Evolutionary conservation across 2,329 filamentous ascomycete genomes (phyloP), one percentile per base, ranked within the genome.

Genomic region (Scytalidium lignicola): DNA sequence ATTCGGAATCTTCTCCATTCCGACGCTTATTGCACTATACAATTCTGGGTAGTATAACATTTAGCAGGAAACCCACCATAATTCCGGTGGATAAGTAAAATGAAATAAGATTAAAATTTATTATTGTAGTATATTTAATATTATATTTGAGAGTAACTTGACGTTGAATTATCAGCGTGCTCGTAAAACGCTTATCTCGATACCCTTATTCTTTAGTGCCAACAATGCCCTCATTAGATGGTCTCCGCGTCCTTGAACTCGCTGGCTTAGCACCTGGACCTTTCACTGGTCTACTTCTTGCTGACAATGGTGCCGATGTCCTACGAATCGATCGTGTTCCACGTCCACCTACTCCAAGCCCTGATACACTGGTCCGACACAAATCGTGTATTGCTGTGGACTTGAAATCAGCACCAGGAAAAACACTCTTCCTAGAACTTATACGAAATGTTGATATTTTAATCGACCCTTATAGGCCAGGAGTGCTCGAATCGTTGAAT

Each of bases 401-500:
- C 69, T 77, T 95, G 49, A 92, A 91, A 62, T 76, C 78, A 0
- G 58, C 76, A 0, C 56, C 67, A 2, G 90, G 87, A 7, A 65
- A 81, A 12, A 74, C 75, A 1, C 70, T 95, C 2, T 67, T 95
- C 47, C 80, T 80, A 51, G 70, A 74, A 6, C 74, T 95, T 1
- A 70, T 84, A 41, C 66, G 70, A 19, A 63, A 69, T 9, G 76
- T 82, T 48, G 90, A 96, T 67, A 74, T 96, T 41, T 67, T 96
- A 26, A 91, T 96, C 66, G 90, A 96, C 66, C 90, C 90, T 0
- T 96, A 89, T 74, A 86, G 90, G 0, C 91, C 91, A 0, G 89
- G 89, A 41, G 89, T 95, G 1, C 78, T 96, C 2, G 91, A 96
- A 69, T 85, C 83, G 44, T 80, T 90, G 9, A 85, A 85, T 0